Evolutionary conservation across 129 eudicot species (phyloP).

Genomic region (Erigeron canadensis): DNA sequence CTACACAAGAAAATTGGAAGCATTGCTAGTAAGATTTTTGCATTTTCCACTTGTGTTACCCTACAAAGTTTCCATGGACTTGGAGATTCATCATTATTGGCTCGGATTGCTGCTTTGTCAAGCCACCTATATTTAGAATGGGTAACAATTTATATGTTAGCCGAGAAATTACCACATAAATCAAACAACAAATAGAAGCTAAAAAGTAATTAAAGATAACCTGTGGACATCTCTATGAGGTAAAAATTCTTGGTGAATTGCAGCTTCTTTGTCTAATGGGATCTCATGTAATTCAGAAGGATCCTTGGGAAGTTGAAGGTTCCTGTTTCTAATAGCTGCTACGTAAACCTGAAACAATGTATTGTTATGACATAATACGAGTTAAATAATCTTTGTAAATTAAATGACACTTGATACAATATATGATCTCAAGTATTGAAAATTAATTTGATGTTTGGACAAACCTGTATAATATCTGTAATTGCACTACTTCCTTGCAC

Average conservation of each 20-base stretch:
- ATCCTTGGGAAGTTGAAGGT: constrained; percentile 57
- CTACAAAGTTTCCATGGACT: constrained; percentile 77
- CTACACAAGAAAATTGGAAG: constrained; percentile 60
- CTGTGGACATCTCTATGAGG: constrained; percentile 62
- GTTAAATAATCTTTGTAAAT: background rate
- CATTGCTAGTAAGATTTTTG: constrained; percentile 59
- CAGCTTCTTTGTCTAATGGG: constrained; percentile 52
- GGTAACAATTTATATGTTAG: background rate
- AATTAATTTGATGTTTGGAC: background rate
- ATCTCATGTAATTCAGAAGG: constrained; percentile 50
- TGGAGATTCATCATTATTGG: constrained; percentile 15
- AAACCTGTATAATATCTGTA: constrained; percentile 65
- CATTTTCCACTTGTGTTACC: constrained; percentile 83
- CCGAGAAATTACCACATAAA: background rate
- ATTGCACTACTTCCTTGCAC: constrained; percentile 53
- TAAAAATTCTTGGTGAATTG: constrained; percentile 40
- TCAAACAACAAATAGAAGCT: too few species aligned
- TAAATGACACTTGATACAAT: too few species aligned
- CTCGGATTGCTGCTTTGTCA: constrained; percentile 68
- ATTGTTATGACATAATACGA: background rate
- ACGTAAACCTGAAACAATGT: constrained; percentile 50
- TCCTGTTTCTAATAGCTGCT: constrained; percentile 66
- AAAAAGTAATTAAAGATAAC: too few species aligned
- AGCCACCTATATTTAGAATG: constrained; percentile 46
- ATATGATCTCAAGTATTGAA: too few species aligned